Evolutionary conservation across 129 eudicot species (phyloP), one percentile per base, ranked within the genome.

Genomic region (Pseudognaphalium luteoalbum): DNA sequence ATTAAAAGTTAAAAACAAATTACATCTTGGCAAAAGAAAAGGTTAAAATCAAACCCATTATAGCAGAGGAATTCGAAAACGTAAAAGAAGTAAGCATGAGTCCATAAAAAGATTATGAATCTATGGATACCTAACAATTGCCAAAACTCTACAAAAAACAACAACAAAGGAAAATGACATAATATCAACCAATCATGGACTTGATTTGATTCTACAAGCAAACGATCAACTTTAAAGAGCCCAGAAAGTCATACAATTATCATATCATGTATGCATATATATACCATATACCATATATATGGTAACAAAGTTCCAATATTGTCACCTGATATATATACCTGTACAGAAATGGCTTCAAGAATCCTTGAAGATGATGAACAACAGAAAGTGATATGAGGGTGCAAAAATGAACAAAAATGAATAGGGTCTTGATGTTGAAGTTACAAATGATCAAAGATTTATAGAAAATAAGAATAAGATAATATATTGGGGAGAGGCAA

Each of bases 181-280:
- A 34, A 63, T 50, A 59, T 59, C 32, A 63, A 72, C 71, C 37
- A 78, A 78, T 32, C 50, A 39, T 28, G 61, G 70, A 58, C 56
- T 67, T 19, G 22, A 68, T 56, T 65, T 5, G 30, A 67, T 35
- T 57, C 44, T 57, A 41, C 68, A 67, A 66, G 54, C 21, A 58
- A 59, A 73, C 69, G 39, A 37, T 72, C 39, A 74, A 19, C 30
- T 21, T 60, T 6, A 60, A 60, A 25, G 4, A 59, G 44, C 42
- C 25, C 52, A 42, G 64, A 29, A 75, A 47, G 71, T 35, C 34
- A 75, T 62, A 42, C 44, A 42, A 63, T 28, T 44, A 74, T 17
- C 68, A 3, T 73, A 63, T 59, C 41, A 58, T 8, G 34, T 58
- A 58, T 63, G 25, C 54, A 73, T 6, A 34, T 32, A 72, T 21